Evolutionary conservation across 768 basidiomycete genomes (phyloP).

Genomic region (Lepiota venenata): DNA sequence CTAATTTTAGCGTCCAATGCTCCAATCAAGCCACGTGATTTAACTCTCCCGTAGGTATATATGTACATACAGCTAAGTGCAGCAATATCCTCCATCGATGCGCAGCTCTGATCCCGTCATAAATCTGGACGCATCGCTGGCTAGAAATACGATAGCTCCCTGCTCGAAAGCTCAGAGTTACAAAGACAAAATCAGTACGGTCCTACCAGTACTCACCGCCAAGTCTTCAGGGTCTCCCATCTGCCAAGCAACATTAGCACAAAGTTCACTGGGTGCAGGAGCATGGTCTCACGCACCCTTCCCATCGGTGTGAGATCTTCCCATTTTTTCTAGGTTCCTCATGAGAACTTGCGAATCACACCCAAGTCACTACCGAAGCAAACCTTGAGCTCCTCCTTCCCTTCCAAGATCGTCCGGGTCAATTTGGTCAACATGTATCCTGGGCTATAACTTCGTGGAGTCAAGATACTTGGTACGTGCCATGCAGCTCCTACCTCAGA

Average conservation of each 20-base stretch:
- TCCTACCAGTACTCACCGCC: constrained; percentile 44
- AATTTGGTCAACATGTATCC: constrained; percentile 95
- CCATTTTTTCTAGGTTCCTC: constrained; percentile 64
- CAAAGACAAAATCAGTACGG: neutral
- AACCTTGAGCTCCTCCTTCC: constrained; percentile 74
- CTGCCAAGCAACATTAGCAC: constrained; percentile 30
- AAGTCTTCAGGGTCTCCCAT: constrained; percentile 94
- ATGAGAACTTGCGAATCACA: constrained; percentile 5
- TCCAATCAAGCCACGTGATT: neutral
- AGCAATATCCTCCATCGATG: constrained; percentile 89
- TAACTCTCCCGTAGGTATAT: too few species aligned
- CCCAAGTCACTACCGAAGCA: constrained; percentile 12
- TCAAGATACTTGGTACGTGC: neutral
- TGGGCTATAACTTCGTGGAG: constrained; percentile 44
- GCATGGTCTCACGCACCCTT: constrained; percentile 44
- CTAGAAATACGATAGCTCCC: constrained; percentile 89
- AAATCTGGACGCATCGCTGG: constrained; percentile 87
- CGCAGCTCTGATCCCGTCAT: constrained; percentile 85
- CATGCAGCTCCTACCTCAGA: constrained; percentile 48
- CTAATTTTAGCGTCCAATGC: constrained; percentile 9
- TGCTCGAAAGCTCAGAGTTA: constrained; percentile 23
- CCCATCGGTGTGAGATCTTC: constrained; percentile 85
- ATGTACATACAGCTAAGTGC: constrained; percentile 35
- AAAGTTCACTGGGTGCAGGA: neutral
- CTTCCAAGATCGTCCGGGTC: constrained; percentile 77